Evolutionary conservation across 768 basidiomycete species (phyloP).

Genomic region (Rubroboletus satanas): DNA sequence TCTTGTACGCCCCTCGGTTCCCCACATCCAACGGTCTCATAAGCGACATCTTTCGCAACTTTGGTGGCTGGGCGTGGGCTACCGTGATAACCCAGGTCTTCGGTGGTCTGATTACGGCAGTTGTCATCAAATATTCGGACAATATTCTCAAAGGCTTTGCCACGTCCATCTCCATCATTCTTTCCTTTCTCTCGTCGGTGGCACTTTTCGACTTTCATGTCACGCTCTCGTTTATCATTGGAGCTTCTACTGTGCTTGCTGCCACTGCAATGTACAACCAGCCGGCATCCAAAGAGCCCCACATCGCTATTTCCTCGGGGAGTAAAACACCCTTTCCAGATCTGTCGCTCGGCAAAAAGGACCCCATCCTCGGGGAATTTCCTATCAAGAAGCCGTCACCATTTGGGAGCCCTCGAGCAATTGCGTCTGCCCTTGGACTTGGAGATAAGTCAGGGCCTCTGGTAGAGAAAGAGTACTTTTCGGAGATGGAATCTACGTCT

Average conservation of each 20-base stretch:
- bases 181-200: slow-evolving; percentile 93
- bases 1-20: slow-evolving; percentile 53
- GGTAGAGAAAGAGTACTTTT: slow-evolving; percentile 34
- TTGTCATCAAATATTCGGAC: slow-evolving; percentile 96
- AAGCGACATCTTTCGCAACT: slow-evolving; percentile 70
- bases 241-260: slow-evolving; percentile 77
- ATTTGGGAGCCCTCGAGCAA: slow-evolving; percentile 47
- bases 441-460: slow-evolving; percentile 26
- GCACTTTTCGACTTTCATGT: slow-evolving; percentile 87
- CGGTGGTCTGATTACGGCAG: slow-evolving; percentile 88
- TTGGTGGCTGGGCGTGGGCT: slow-evolving; percentile 93
- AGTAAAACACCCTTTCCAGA: slow-evolving; percentile 38
- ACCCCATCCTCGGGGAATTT: slow-evolving; percentile 61
- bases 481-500: slow-evolving; percentile 39
- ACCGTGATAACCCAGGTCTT: slow-evolving; percentile 88
- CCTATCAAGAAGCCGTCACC: slow-evolving; percentile 43
- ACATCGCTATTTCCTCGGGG: slow-evolving; percentile 32
- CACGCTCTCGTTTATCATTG: slow-evolving; percentile 82
- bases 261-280: slow-evolving; percentile 97
- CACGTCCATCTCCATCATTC: slow-evolving; percentile 87
- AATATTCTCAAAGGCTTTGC: slow-evolving; percentile 98
- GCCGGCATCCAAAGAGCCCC: slow-evolving; percentile 41
- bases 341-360: slow-evolving; percentile 44
- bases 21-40: slow-evolving; percentile 48
- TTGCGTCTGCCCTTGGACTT: slow-evolving; percentile 49